Evolutionary conservation across 176 grass and related monocot genomes (phyloP).

Genomic region (Bolboschoenus planiculmis): DNA sequence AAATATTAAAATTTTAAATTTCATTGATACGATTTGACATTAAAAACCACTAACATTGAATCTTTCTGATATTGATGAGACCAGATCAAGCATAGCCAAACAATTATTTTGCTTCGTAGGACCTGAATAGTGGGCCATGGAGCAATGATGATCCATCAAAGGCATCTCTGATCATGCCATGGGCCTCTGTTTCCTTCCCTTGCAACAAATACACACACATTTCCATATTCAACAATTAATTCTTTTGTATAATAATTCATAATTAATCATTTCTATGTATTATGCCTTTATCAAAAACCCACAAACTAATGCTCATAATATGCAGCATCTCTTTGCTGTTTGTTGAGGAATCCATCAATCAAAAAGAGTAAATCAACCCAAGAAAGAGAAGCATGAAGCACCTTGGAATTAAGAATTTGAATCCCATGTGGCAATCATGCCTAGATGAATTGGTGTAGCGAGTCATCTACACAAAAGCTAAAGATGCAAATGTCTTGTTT

Average conservation of each 20-base stretch:
- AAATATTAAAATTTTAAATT: no score
- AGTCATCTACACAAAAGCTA: no score
- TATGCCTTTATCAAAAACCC: no score
- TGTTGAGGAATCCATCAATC: constrained; percentile 85
- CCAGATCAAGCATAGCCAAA: background rate
- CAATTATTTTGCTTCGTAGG: background rate
- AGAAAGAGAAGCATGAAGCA: background rate
- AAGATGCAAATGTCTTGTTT: no score
- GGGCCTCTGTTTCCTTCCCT: background rate
- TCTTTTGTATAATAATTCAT: background rate
- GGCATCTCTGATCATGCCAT: background rate
- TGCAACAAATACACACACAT: background rate
- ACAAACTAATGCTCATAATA: no score
- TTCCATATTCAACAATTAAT: background rate
- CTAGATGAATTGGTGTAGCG: constrained; percentile 23
- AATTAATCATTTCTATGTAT: no score
- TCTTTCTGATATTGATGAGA: no score
- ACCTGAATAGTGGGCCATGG: background rate
- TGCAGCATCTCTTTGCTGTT: constrained; percentile 25
- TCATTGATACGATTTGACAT: no score
- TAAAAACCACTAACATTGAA: no score
- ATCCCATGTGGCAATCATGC: background rate
- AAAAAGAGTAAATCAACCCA: background rate
- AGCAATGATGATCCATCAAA: background rate
- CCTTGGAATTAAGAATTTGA: background rate